Evolutionary conservation across 2,329 filamentous ascomycete genomes (phyloP).

Genomic region (Neobulgaria alba): DNA sequence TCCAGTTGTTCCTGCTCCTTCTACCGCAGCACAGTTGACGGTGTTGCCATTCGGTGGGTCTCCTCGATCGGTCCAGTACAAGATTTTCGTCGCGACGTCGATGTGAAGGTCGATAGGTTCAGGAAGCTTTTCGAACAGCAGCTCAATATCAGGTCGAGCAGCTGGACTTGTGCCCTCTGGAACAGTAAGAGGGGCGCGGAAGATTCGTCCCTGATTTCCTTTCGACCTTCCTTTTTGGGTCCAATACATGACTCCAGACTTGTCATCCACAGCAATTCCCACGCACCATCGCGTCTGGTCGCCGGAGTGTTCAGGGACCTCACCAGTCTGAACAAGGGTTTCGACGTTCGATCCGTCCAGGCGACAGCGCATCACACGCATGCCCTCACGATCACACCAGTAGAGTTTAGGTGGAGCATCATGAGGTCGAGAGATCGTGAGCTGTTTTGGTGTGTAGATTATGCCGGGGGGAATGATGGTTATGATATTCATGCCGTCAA

Average conservation of each 20-base stretch:
- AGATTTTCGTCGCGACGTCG: slow-evolving; percentile 33
- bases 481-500: slow-evolving; percentile 39
- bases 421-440: slow-evolving; percentile 26
- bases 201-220: slow-evolving; percentile 5
- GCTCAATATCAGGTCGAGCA: slow-evolving; percentile 6
- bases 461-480: slow-evolving; percentile 36
- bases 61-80: slow-evolving; percentile 54
- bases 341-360: slow-evolving; percentile 34
- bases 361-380: slow-evolving; percentile 32
- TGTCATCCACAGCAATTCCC: slow-evolving; percentile 40
- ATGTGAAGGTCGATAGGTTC: slow-evolving; percentile 50
- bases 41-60: slow-evolving; percentile 29
- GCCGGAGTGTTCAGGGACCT: slow-evolving; percentile 4
- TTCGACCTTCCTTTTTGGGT: slow-evolving; percentile 26
- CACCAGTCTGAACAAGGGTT: slow-evolving; percentile 21
- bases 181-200: slow-evolving; percentile 5
- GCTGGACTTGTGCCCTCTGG: neutral
- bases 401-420: slow-evolving; percentile 28
- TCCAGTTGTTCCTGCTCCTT: neutral
- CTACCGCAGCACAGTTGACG: neutral
- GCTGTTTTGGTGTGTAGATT: slow-evolving; percentile 42
- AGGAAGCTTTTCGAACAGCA: slow-evolving; percentile 35
- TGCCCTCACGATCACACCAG: slow-evolving; percentile 37
- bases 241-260: slow-evolving; percentile 46
- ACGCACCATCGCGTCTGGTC: slow-evolving; percentile 41